phyloP scores from a whole-genome alignment of 2,329 filamentous ascomycete genomes.

The Colletotrichum shisoi region DNA sequence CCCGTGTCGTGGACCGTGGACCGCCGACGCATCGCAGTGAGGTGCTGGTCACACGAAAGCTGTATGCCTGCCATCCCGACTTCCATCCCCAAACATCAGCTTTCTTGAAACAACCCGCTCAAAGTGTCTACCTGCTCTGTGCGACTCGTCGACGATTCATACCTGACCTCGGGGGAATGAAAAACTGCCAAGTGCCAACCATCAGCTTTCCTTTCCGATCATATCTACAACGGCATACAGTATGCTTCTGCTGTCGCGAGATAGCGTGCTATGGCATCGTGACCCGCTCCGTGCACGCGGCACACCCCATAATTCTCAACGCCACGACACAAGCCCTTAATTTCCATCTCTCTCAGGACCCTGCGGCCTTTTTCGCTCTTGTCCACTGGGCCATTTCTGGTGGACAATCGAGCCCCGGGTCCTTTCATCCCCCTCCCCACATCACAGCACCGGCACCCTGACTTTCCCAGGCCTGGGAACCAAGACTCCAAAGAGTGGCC shows the following conservation, averaged over 20 bases:
- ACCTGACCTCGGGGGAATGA: background rate
- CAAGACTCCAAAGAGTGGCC: conserved; percentile 7
- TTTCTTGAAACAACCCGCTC: conserved; percentile 19
- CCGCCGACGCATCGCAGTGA: conserved; percentile 1
- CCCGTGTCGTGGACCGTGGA: background rate
- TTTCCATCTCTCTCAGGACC: conserved; percentile 18
- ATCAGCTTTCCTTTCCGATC: background rate
- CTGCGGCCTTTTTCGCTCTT: conserved; percentile 20
- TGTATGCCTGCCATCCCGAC: background rate
- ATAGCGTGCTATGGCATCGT: background rate
- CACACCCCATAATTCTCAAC: conserved; percentile 35
- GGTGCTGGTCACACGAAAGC: background rate
- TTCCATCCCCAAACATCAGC: conserved; percentile 26
- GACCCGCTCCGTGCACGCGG: conserved; percentile 3
- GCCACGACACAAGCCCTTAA: conserved; percentile 33
- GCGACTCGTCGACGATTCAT: background rate
- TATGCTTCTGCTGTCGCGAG: background rate
- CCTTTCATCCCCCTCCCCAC: conserved; percentile 3
- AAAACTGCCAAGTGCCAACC: background rate
- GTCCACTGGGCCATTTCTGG: conserved; percentile 5
- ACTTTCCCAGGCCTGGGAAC: conserved; percentile 7
- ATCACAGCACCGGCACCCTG: conserved; percentile 9
- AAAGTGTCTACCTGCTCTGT: background rate
- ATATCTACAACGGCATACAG: background rate
- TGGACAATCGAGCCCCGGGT: conserved; percentile 6